These are phyloP conservation scores for Basidioascus undulatus DNA, from an alignment of 768 basidiomycete species.

Conservation along the genomic window DNA sequence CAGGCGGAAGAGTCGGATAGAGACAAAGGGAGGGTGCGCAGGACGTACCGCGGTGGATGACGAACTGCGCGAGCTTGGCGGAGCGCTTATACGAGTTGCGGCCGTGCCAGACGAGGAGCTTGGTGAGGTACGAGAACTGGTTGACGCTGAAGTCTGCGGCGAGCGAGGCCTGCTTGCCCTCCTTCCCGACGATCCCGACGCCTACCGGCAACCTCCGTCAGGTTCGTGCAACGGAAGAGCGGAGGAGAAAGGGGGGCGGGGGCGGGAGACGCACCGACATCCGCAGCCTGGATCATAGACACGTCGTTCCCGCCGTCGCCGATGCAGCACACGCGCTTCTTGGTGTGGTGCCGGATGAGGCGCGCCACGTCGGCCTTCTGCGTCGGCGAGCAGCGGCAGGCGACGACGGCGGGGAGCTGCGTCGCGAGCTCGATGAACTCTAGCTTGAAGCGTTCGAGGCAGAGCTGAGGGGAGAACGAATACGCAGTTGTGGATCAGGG, in stretches of 20 bases:
- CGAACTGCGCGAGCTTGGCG: constrained; percentile 92
- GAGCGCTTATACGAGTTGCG: constrained; percentile 95
- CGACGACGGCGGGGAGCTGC: constrained; percentile 84
- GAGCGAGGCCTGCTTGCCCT: constrained; percentile 95
- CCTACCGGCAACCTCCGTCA: constrained; percentile 24
- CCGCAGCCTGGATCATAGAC: constrained; percentile 98
- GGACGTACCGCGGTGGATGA: constrained; percentile 91
- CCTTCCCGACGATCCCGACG: constrained; percentile 94
- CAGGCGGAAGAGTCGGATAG: too few species aligned
- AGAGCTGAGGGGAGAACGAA: constrained; percentile 34
- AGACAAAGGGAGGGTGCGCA: constrained; percentile 1
- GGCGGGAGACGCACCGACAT: constrained; percentile 48
- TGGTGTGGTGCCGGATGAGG: constrained; percentile 67
- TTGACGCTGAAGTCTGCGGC: constrained; percentile 96
- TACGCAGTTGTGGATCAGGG: neutral
- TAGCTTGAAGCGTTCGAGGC: constrained; percentile 64
- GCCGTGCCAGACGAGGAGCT: constrained; percentile 93
- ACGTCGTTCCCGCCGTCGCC: constrained; percentile 99
- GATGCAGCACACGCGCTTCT: constrained; percentile 92
- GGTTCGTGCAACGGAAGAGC: neutral
- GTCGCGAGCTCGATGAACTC: constrained; percentile 94
- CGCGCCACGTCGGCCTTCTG: constrained; percentile 96
- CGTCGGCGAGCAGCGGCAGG: constrained; percentile 92
- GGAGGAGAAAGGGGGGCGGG: neutral
- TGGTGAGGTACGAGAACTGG: constrained; percentile 86